phyloP scores from a whole-genome alignment of 495 filamentous ascomycete species.

The Astrothelium subdiscretum region DNA sequence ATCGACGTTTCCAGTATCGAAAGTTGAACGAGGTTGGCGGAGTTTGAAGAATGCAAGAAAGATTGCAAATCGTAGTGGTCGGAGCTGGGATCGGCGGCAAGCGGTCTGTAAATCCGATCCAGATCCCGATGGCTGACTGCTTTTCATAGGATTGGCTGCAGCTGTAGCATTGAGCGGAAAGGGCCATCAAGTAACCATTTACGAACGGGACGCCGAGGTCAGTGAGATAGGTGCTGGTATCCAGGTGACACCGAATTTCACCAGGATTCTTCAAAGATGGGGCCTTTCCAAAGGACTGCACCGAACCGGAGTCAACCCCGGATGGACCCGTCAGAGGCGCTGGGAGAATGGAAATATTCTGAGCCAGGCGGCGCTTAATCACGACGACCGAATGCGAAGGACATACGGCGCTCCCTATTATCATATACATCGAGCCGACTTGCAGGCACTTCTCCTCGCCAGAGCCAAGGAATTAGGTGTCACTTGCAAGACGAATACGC shows the following conservation, averaged over 20 bases:
- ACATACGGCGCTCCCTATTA: constrained; percentile 40
- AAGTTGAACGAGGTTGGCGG: background rate
- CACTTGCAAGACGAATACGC: constrained; percentile 23
- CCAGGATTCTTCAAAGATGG: constrained; percentile 27
- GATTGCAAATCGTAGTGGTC: background rate
- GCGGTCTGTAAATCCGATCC: background rate
- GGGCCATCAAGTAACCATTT: constrained; percentile 4
- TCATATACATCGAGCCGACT: constrained; percentile 44
- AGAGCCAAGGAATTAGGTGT: constrained; percentile 34
- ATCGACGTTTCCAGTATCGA: background rate
- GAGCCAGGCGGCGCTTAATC: constrained; percentile 21
- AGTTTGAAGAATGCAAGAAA: background rate
- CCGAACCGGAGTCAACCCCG: background rate
- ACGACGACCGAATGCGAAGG: constrained; percentile 22
- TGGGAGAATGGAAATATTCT: constrained; percentile 28
- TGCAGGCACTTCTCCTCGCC: constrained; percentile 35
- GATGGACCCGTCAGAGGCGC: constrained; percentile 15
- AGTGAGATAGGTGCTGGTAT: constrained; percentile 36
- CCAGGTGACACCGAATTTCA: constrained; percentile 35
- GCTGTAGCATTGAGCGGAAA: background rate
- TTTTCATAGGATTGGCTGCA: background rate
- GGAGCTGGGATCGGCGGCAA: background rate
- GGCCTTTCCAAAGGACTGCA: constrained; percentile 8
- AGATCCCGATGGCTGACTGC: background rate
- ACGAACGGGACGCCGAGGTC: background rate